These are phyloP conservation scores for Parasarocladium wereldwijsianum DNA, from an alignment of 2,329 filamentous ascomycete species.

Conservation along the genomic window DNA sequence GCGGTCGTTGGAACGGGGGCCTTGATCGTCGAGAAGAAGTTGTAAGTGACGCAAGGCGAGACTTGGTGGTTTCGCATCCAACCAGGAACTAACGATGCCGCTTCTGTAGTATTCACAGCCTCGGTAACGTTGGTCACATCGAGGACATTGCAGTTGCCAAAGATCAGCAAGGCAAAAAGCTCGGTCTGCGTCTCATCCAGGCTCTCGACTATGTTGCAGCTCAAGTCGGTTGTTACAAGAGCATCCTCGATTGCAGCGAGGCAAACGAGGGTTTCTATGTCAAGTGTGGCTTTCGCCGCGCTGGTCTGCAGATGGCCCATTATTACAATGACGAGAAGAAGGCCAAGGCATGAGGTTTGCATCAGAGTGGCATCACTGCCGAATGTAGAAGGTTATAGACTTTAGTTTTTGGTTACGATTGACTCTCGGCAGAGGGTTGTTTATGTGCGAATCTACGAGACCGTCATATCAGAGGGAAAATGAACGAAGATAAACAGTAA, in stretches of 20 bases:
- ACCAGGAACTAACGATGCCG: not conserved
- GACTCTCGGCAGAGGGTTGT: no score
- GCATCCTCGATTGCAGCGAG: constrained; percentile 91
- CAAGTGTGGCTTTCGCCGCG: constrained; percentile 90
- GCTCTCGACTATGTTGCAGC: constrained; percentile 80
- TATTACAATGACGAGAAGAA: constrained; percentile 56
- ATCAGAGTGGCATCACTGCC: no score
- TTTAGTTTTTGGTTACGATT: no score
- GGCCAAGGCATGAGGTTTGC: no score
- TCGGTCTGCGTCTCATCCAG: constrained; percentile 85
- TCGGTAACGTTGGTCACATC: constrained; percentile 83
- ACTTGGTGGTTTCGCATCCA: not conserved
- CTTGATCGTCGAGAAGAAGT: constrained; percentile 86
- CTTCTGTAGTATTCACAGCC: constrained; percentile 52
- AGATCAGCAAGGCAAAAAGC: constrained; percentile 94
- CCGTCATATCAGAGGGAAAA: no score
- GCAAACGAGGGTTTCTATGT: constrained; percentile 95
- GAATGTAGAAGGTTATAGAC: no score
- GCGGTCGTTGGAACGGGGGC: constrained; percentile 82
- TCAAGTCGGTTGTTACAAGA: constrained; percentile 90
- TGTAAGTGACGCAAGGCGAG: constrained; percentile 45
- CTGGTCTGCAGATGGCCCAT: constrained; percentile 92
- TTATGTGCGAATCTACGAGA: no score
- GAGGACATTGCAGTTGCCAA: constrained; percentile 94
- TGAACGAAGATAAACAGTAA: not conserved